Evolutionary conservation across 2,329 filamentous ascomycete genomes (phyloP), one percentile per base, ranked within the genome.

Genomic region (Scytalidium sp.): DNA sequence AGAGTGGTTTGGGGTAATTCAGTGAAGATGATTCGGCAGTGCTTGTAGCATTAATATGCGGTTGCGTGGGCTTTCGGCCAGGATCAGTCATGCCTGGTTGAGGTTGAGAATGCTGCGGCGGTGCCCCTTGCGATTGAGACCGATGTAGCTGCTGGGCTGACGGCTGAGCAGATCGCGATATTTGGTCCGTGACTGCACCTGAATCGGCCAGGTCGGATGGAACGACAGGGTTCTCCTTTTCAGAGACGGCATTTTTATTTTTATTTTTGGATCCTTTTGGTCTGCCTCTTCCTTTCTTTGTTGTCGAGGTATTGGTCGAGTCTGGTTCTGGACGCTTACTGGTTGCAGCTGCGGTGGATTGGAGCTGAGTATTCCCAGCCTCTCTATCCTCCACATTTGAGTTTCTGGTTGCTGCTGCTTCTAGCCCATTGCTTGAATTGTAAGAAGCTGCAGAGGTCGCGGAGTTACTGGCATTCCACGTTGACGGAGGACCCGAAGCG

Each of bases 191-290:
- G n/a, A 4, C 17, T 8, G 43, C 43, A 21, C 41, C 9, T 43
- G 19, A 11, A 43, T 23, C n/a, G 19, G n/a, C n/a, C 39, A 9
- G 8, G 39, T 17, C 15, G 21, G 41, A 19, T 43, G 41, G 9
- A 6, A 11, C 13, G 4, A 48, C 27, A 19, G 57, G 29, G 22
- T 47, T 43, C 7, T 51, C 50, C 19, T 70, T 67, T 52, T 72
- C 76, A 2, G 71, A 67, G 6, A n/a, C 32, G 13, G 27, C 51
- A 36, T 58, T 62, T 9, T 25, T 10, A 23, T 55, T 56, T 3
- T 73, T 69, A 52, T 79, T 80, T 51, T 74, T 77, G 1, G 76
- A 79, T 1, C 77, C 77, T 51, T 78, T 79, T 0, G 77, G 77
- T 25, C 77, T 69, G 5, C 77, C 64, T 41, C 66, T 51, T 46